A percentile compares a stretch with the other conserved stretches of the same genome.
phyloP scores from a whole-genome alignment of 306 rosid species.

The Potentilla sterilis region DNA sequence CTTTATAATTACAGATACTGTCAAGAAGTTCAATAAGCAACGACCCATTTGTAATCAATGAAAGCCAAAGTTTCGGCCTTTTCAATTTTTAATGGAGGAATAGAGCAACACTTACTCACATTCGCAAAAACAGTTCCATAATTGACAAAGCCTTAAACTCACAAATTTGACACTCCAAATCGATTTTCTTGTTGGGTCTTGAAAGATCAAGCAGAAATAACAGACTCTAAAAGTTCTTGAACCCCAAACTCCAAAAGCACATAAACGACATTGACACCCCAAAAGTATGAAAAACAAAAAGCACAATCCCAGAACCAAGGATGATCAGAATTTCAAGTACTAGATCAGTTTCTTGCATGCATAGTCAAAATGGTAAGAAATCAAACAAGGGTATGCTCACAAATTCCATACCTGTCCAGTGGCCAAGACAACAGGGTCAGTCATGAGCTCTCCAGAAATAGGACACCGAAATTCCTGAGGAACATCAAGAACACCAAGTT shows the following conservation, averaged over 20 bases:
- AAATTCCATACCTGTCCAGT: conserved; percentile 62
- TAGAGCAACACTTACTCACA: not conserved
- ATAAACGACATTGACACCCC: not conserved
- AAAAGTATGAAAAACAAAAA: not conserved
- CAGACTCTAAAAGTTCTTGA: not conserved
- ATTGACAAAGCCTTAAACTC: not conserved
- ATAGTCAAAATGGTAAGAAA: not conserved
- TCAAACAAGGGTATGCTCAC: not conserved
- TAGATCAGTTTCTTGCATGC: conserved; percentile 4
- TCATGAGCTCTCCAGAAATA: conserved; percentile 68
- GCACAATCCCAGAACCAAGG: not conserved
- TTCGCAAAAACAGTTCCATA: not conserved
- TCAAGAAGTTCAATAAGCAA: not conserved
- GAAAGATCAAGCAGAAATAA: not conserved
- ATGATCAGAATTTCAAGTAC: not conserved
- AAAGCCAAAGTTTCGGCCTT: not conserved
- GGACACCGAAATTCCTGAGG: conserved; percentile 73
- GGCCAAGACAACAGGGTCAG: conserved; percentile 70
- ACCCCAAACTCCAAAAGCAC: not conserved
- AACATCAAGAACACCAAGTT: conserved; percentile 22
- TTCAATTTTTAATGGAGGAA: not conserved
- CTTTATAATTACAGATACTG: not conserved
- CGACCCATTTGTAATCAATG: not conserved
- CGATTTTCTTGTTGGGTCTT: not conserved
- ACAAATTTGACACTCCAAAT: not conserved